Conservation (phyloP, 345 rosid genomes). For the Populus davidiana region DNA sequence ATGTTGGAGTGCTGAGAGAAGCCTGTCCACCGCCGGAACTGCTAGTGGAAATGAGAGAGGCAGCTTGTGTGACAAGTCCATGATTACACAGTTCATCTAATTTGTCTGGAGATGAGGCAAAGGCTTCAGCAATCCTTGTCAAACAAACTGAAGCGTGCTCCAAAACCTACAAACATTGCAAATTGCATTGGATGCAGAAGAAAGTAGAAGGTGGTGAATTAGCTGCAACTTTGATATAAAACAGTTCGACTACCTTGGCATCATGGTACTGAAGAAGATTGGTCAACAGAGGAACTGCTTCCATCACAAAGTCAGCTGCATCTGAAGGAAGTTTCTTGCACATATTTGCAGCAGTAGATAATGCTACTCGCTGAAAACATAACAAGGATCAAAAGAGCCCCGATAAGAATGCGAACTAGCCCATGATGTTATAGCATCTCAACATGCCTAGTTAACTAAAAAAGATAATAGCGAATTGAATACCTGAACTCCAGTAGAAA, state of each 20-base stretch:
- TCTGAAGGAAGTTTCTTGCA: constrained; percentile 99
- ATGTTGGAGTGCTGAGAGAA: constrained; percentile 81
- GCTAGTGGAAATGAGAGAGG: constrained; percentile 89
- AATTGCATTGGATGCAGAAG: background rate
- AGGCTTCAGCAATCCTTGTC: constrained; percentile 97
- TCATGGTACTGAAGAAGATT: constrained; percentile 97
- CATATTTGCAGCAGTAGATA: constrained; percentile 99
- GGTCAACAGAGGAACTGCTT: constrained; percentile 95
- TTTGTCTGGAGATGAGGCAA: constrained; percentile 84
- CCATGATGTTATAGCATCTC: background rate
- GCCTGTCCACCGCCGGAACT: constrained; percentile 95
- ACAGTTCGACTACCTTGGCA: constrained; percentile 56
- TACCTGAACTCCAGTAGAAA: constrained; percentile 99
- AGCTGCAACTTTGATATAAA: background rate
- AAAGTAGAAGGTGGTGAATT: background rate
- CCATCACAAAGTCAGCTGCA: constrained; percentile 99
- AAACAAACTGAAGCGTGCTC: constrained; percentile 97
- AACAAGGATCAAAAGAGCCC: background rate
- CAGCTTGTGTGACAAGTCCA: constrained; percentile 95
- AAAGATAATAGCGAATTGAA: background rate
- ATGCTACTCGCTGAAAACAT: constrained; percentile 74
- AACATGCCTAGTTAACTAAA: background rate
- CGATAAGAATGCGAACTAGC: background rate
- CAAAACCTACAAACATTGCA: constrained; percentile 61
- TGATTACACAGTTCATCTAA: constrained; percentile 93